Evolutionary conservation across 768 basidiomycete species (phyloP).

Genomic region (Trametes villosa): DNA sequence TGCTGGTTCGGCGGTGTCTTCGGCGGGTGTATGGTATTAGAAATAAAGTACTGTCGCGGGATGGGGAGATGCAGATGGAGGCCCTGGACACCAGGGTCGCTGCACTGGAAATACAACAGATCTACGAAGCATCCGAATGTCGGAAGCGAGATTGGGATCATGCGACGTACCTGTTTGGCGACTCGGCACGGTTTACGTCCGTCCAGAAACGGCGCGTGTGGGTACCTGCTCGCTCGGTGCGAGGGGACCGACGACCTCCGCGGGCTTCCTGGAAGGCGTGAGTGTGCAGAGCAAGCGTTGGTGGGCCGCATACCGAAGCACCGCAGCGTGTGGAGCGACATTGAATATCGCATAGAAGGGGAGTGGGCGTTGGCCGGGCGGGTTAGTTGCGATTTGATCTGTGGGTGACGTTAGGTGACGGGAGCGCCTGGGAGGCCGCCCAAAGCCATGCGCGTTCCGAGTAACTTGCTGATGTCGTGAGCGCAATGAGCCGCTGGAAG

Average conservation of each 20-base stretch:
- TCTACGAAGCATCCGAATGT: not conserved
- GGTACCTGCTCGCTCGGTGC: not conserved
- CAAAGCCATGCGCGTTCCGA: not conserved
- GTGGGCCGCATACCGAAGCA: no score
- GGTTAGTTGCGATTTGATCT: not conserved
- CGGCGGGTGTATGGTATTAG: no score
- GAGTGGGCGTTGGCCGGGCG: no score
- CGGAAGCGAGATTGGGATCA: constrained; percentile 8
- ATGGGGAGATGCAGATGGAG: not conserved
- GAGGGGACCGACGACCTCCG: not conserved
- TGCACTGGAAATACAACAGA: not conserved
- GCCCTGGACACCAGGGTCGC: not conserved
- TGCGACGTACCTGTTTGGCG: constrained; percentile 6
- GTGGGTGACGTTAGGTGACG: not conserved
- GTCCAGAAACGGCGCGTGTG: not conserved
- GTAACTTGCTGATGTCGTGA: not conserved
- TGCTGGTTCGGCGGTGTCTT: not conserved
- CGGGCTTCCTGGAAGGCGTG: no score
- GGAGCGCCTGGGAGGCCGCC: not conserved
- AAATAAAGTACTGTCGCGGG: not conserved
- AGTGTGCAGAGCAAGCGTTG: no score
- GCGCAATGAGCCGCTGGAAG: not conserved
- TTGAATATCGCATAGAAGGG: no score
- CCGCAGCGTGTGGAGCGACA: not conserved
- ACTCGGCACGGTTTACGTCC: not conserved